A percentile compares a stretch with the other conserved stretches of the same genome.
Evolutionary conservation across 2,329 filamentous ascomycete species (phyloP).

Genomic region (Hypoxylon sp.): DNA sequence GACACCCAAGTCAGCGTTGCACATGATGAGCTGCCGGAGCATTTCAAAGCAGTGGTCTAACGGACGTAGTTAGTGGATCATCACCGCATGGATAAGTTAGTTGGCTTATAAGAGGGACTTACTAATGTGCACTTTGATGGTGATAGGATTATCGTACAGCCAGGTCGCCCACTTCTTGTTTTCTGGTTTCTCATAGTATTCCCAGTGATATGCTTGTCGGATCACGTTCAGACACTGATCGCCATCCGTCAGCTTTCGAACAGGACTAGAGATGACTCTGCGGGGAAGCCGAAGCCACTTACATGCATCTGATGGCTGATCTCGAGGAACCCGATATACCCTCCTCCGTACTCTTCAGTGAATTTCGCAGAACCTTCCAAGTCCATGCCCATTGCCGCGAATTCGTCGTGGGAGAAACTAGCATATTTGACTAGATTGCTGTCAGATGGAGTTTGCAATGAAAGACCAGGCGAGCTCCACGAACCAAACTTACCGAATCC

Average conservation of each 20-base stretch:
- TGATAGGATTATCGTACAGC: conserved; percentile 1
- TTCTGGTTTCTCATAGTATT: conserved; percentile 10
- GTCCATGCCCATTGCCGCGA: conserved; percentile 12
- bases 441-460: neutral
- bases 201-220: conserved; percentile 3
- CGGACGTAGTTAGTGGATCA: neutral
- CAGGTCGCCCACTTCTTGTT: conserved; percentile 11
- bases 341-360: conserved; percentile 15
- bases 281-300: neutral
- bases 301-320: conserved; percentile 15
- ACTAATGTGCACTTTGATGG: conserved; percentile 17
- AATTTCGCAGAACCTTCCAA: conserved; percentile 9
- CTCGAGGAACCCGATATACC: conserved; percentile 12
- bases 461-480: neutral
- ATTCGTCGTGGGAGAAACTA: neutral
- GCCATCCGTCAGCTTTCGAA: neutral
- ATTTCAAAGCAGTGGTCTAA: conserved; percentile 12
- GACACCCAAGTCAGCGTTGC: conserved; percentile 9
- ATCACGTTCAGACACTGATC: conserved; percentile 11
- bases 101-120: neutral
- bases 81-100: neutral
- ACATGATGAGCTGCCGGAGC: conserved; percentile 16
- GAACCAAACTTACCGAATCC: conserved; percentile 11
- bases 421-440: conserved; percentile 4
- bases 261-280: neutral